Percentiles rank a stretch among this genome's conserved stretches.
phyloP scores from a whole-genome alignment of 2,329 filamentous ascomycete genomes.

The Diaporthe eres region DNA sequence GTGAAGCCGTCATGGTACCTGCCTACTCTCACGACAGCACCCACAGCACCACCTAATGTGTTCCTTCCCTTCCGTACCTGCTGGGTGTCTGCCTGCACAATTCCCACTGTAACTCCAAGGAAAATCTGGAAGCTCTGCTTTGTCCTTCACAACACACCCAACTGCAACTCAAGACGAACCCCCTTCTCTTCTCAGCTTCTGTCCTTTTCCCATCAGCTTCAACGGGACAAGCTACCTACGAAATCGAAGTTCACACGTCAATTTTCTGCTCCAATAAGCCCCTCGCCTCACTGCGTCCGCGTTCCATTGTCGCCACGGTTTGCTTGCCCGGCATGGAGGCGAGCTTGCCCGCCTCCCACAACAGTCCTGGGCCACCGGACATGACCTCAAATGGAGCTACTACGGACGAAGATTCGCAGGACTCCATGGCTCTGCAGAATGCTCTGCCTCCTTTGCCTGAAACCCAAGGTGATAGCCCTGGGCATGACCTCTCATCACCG shows the following conservation, averaged over 20 bases:
- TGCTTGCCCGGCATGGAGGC: slow-evolving; percentile 26
- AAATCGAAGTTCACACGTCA: not conserved
- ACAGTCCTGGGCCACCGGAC: not conserved
- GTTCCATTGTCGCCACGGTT: not conserved
- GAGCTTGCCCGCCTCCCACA: not conserved
- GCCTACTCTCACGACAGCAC: not conserved
- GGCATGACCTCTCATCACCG: not conserved
- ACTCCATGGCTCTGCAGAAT: slow-evolving; percentile 6
- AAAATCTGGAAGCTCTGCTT: not conserved
- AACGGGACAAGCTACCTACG: not conserved
- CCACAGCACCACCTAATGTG: not conserved
- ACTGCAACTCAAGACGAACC: not conserved
- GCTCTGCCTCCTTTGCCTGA: slow-evolving; percentile 16
- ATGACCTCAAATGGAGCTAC: not conserved
- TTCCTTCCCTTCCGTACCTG: not conserved
- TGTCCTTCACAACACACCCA: too few species aligned
- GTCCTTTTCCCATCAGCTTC: not conserved
- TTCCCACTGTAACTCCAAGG: too few species aligned
- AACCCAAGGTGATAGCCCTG: slow-evolving; percentile 6
- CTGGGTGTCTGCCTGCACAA: not conserved
- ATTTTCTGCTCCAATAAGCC: not conserved
- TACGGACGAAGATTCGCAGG: slow-evolving; percentile 13
- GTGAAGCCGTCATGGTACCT: not conserved
- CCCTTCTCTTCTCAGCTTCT: not conserved
- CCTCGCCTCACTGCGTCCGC: not conserved